Conservation (phyloP, 805 yeast genomes). For the Candida orba region DNA sequence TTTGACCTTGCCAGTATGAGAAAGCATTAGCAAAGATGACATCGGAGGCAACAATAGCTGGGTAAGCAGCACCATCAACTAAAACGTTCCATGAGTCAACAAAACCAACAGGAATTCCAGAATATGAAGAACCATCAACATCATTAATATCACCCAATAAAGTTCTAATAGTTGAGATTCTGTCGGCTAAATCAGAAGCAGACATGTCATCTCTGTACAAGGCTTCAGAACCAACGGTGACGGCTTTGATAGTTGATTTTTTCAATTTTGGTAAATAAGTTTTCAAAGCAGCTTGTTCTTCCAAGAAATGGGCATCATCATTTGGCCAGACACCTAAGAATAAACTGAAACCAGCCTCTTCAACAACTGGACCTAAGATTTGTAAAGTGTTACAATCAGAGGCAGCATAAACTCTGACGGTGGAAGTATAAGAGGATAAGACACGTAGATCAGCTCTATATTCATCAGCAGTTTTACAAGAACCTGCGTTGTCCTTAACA, state of each 20-base stretch:
- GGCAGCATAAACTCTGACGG: conserved; percentile 82
- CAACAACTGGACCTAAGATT: conserved; percentile 81
- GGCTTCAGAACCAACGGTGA: conserved; percentile 94
- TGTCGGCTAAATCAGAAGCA: conserved; percentile 62
- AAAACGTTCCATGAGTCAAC: conserved; percentile 94
- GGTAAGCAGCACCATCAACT: conserved; percentile 67
- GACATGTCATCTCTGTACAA: conserved; percentile 84
- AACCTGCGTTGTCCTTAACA: conserved; percentile 65
- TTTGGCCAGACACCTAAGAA: conserved; percentile 93
- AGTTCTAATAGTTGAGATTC: conserved; percentile 55
- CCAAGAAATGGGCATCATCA: conserved; percentile 67
- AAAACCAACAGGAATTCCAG: conserved; percentile 73
- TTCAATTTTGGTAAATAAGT: conserved; percentile 67
- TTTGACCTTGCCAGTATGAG: conserved; percentile 98
- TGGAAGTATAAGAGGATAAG: conserved; percentile 51
- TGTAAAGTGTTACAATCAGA: conserved; percentile 91
- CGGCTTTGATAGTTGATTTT: conserved; percentile 58
- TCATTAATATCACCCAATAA: conserved; percentile 59
- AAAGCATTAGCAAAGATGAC: conserved; percentile 89
- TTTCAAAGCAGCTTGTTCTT: conserved; percentile 67
- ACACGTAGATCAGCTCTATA: conserved; percentile 60
- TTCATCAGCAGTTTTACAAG: conserved; percentile 69
- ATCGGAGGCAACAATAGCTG: conserved; percentile 77
- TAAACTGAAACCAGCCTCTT: conserved; percentile 63
- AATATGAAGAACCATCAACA: conserved; percentile 73